These are phyloP conservation scores for Lavandula angustifolia DNA, from an alignment of 257 asterid species.

Conservation along the genomic window DNA sequence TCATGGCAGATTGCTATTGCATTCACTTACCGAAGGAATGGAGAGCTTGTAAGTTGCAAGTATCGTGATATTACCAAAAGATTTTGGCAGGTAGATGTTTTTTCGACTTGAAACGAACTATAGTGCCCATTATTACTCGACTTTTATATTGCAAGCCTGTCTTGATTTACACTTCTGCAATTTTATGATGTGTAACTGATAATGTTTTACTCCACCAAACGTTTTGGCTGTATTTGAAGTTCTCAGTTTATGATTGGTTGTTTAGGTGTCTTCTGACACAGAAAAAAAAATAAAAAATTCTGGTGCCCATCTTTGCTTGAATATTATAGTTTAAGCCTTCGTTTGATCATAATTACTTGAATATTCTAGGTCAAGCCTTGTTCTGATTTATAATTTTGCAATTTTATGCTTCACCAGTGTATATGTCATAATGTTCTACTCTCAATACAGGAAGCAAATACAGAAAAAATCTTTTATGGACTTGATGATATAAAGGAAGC, in stretches of 20 bases:
- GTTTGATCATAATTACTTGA: not conserved
- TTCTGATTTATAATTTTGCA: not conserved
- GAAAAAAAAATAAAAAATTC: not conserved
- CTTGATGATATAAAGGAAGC: slow-evolving; percentile 84
- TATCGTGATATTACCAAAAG: slow-evolving; percentile 67
- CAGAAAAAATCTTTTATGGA: slow-evolving; percentile 85
- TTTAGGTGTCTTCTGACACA: slow-evolving; percentile 1
- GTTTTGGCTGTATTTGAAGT: slow-evolving; percentile 54
- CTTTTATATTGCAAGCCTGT: slow-evolving; percentile 1
- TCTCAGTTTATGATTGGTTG: slow-evolving; percentile 18
- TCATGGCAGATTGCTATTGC: slow-evolving; percentile 70
- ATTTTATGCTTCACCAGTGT: slow-evolving; percentile 19
- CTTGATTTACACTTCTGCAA: not conserved
- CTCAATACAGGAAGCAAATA: slow-evolving; percentile 69
- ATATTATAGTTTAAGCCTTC: not conserved
- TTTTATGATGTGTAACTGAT: slow-evolving; percentile 14
- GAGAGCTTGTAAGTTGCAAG: slow-evolving; percentile 81
- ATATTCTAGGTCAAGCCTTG: not conserved
- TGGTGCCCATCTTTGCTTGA: not conserved
- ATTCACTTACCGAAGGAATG: slow-evolving; percentile 74
- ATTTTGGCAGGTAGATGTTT: slow-evolving; percentile 76
- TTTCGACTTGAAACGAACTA: not conserved
- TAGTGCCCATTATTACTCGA: not conserved
- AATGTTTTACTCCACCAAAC: not conserved
- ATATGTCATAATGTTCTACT: slow-evolving; percentile 30